phyloP scores from a whole-genome alignment of 1,284 basidiomycete species.

The Cryptococcus sp. region DNA sequence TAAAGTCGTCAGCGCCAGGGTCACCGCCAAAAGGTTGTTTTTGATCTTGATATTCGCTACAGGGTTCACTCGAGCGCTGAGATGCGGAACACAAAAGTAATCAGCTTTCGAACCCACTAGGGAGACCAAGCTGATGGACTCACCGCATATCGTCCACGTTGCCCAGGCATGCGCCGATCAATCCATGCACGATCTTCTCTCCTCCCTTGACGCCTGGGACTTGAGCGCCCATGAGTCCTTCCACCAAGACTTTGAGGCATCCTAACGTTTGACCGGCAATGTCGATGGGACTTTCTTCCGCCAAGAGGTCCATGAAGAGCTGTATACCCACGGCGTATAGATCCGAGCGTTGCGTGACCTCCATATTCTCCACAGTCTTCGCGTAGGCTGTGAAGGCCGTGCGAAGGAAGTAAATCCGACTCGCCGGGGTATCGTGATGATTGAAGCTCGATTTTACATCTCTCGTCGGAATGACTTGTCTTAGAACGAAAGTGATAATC shows the following conservation, averaged over 20 bases:
- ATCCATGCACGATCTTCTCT: slow-evolving; percentile 70
- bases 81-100: slow-evolving; percentile 1
- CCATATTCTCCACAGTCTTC: slow-evolving; percentile 64
- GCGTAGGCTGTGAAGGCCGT: slow-evolving; percentile 68
- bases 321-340: slow-evolving; percentile 77
- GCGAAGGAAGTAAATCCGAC: slow-evolving; percentile 67
- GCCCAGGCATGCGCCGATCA: slow-evolving; percentile 78
- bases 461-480: slow-evolving; percentile 65
- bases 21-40: slow-evolving; percentile 83
- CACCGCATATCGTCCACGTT: slow-evolving; percentile 91
- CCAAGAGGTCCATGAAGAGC: slow-evolving; percentile 77
- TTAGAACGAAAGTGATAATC: slow-evolving; percentile 69
- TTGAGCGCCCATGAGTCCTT: slow-evolving; percentile 44
- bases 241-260: slow-evolving; percentile 71
- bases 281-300: slow-evolving; percentile 78
- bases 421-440: slow-evolving; percentile 57
- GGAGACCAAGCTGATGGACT: slow-evolving; percentile 33
- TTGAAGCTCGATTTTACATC: slow-evolving; percentile 59
- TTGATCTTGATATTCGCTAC: slow-evolving; percentile 82
- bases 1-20: slow-evolving; percentile 79
- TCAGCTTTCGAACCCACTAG: not conserved
- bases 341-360: slow-evolving; percentile 59
- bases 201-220: slow-evolving; percentile 36
- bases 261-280: slow-evolving; percentile 76
- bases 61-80: slow-evolving; percentile 72